Conservation (phyloP, 805 yeast genomes). For the Candida sphagnicola region DNA sequence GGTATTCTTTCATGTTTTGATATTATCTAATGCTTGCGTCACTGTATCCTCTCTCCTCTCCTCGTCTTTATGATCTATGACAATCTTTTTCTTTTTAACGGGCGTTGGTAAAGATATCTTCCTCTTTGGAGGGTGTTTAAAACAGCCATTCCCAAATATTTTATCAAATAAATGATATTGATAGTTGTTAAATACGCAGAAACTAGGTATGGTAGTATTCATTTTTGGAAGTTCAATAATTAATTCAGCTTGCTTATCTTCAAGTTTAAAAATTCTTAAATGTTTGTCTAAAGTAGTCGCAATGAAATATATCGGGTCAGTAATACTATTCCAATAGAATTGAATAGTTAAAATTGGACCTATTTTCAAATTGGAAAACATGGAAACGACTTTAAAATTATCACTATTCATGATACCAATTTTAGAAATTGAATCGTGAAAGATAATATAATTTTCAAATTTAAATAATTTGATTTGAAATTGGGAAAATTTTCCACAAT, state of each 20-base stretch:
- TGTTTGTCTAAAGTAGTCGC: conserved; percentile 19
- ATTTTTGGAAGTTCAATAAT: neutral
- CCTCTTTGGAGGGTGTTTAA: conserved; percentile 1
- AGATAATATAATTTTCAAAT: conserved; percentile 17
- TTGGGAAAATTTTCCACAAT: conserved; percentile 16
- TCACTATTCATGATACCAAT: conserved; percentile 22
- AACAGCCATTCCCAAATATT: conserved; percentile 1
- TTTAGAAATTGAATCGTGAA: conserved; percentile 27
- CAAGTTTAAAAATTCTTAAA: conserved; percentile 14
- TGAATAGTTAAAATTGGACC: conserved; percentile 6
- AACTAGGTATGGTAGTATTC: conserved; percentile 3
- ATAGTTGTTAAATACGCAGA: conserved; percentile 2
- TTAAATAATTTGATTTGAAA: conserved; percentile 20
- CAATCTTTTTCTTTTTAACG: conserved; percentile 3
- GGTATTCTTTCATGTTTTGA: neutral
- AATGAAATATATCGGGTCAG: conserved; percentile 19
- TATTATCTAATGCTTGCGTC: neutral
- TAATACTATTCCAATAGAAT: conserved; percentile 3
- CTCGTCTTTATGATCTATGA: conserved; percentile 4
- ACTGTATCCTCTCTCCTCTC: neutral
- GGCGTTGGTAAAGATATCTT: neutral
- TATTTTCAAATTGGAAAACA: conserved; percentile 11
- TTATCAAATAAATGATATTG: conserved; percentile 2
- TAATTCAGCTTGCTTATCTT: neutral
- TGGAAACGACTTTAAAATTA: conserved; percentile 21